A percentile compares a stretch with the other conserved stretches of the same genome.
phyloP scores from a whole-genome alignment of 2,329 filamentous ascomycete genomes.

The Penicillium capsulatum region DNA sequence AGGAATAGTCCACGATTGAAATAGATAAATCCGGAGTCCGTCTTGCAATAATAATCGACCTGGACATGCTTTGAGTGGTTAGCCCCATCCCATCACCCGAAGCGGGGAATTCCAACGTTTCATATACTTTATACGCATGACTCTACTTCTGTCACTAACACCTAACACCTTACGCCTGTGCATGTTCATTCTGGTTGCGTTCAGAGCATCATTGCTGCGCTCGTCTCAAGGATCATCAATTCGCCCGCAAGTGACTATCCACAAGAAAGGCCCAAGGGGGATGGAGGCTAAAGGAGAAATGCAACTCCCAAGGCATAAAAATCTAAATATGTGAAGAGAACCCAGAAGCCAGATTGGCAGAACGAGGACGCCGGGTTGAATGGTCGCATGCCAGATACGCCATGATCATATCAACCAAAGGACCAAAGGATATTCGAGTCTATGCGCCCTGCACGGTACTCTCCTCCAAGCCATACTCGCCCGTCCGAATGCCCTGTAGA shows the following conservation, averaged over 20 bases:
- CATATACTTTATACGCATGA: too few species aligned
- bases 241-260: slow-evolving; percentile 10
- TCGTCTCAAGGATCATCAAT: background rate
- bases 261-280: slow-evolving; percentile 6
- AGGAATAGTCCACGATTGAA: too few species aligned
- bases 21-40: too few species aligned
- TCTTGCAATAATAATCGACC: too few species aligned
- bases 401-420: slow-evolving; percentile 10
- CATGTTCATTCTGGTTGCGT: slow-evolving; percentile 11
- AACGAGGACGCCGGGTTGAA: slow-evolving; percentile 12
- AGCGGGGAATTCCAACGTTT: too few species aligned
- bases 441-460: slow-evolving; percentile 35
- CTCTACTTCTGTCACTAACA: too few species aligned
- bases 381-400: slow-evolving; percentile 27
- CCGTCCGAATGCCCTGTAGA: slow-evolving; percentile 53
- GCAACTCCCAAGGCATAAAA: background rate
- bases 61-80: too few species aligned
- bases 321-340: slow-evolving; percentile 19
- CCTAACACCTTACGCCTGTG: too few species aligned
- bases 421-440: slow-evolving; percentile 5
- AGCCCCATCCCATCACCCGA: too few species aligned
- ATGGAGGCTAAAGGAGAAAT: slow-evolving; percentile 1
- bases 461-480: slow-evolving; percentile 48
- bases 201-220: background rate
- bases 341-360: background rate